These are phyloP conservation scores for Zychaea mexicana DNA, from an alignment of 371 early-diverging fungal species.

Conservation along the genomic window DNA sequence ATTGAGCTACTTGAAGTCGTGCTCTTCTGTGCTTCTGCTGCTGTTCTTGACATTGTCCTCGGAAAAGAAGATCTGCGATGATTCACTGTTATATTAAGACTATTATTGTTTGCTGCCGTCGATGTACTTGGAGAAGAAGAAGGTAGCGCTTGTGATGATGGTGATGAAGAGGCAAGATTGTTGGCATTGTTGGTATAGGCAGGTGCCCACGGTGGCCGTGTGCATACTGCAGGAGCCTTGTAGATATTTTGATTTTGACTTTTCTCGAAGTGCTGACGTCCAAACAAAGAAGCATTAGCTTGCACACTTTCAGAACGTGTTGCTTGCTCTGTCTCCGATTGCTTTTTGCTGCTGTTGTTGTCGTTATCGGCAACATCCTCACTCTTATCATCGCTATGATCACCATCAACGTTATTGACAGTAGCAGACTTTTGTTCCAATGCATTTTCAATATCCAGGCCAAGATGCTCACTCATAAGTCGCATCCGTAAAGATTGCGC, in stretches of 20 bases:
- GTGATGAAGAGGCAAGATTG: not conserved
- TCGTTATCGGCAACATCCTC: too few relatives aligned
- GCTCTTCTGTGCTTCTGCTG: not conserved
- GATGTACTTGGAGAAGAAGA: too few relatives aligned
- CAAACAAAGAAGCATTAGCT: not conserved
- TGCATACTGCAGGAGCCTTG: not conserved
- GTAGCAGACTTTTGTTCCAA: not conserved
- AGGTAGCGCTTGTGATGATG: not conserved
- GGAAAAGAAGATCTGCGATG: too few relatives aligned
- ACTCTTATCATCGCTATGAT: not conserved
- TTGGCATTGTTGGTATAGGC: not conserved
- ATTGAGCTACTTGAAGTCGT: not conserved
- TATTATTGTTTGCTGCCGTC: not conserved
- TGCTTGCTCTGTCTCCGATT: not conserved
- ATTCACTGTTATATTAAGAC: too few relatives aligned
- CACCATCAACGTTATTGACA: not conserved
- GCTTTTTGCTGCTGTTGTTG: not conserved
- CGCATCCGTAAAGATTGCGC: constrained; percentile 71
- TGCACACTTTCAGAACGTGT: not conserved
- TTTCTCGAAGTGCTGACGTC: not conserved
- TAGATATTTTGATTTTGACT: constrained; percentile 1
- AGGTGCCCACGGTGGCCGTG: not conserved
- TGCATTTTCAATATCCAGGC: constrained; percentile 49
- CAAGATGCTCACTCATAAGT: constrained; percentile 82
- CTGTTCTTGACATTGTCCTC: too few relatives aligned